Percentiles rank a stretch among this genome's conserved stretches.
Evolutionary conservation across 768 basidiomycete species (phyloP).

Genomic region (Amanita phalloides): DNA sequence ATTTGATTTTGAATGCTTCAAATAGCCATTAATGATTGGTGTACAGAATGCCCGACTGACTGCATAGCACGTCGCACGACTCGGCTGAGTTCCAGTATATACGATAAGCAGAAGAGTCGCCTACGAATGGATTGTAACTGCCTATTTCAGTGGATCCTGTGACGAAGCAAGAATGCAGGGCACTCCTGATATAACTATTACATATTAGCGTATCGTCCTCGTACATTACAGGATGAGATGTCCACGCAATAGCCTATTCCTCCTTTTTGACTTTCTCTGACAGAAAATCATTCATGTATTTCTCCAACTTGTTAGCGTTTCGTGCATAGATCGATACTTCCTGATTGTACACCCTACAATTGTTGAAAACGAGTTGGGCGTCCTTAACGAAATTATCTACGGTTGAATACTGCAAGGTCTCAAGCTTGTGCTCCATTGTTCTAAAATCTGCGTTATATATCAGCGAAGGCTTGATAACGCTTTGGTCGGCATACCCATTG

Average conservation of each 20-base stretch:
- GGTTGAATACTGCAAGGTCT: constrained; percentile 71
- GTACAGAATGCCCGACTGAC: too few relatives aligned
- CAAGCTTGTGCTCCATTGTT: constrained; percentile 87
- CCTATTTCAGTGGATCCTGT: too few relatives aligned
- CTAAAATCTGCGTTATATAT: constrained; percentile 52
- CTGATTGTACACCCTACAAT: constrained; percentile 83
- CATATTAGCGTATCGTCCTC: neutral
- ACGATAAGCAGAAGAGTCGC: too few relatives aligned
- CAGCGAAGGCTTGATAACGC: neutral
- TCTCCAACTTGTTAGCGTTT: constrained; percentile 79
- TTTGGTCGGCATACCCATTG: constrained; percentile 69
- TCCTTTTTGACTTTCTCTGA: constrained; percentile 22
- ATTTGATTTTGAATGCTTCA: too few relatives aligned
- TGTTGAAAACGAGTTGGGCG: constrained; percentile 77
- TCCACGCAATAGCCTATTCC: constrained; percentile 1
- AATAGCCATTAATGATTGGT: too few relatives aligned
- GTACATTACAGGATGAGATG: neutral
- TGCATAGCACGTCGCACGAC: too few relatives aligned
- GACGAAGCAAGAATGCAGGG: too few relatives aligned
- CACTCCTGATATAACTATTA: neutral
- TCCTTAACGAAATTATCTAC: constrained; percentile 71
- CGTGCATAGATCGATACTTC: constrained; percentile 71
- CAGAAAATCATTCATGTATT: constrained; percentile 52
- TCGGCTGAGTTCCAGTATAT: too few relatives aligned
- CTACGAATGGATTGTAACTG: too few relatives aligned